Evolutionary conservation across 2,329 filamentous ascomycete species (phyloP), one percentile per base, ranked within the genome.

Genomic region (Sclerotinia subarctica): DNA sequence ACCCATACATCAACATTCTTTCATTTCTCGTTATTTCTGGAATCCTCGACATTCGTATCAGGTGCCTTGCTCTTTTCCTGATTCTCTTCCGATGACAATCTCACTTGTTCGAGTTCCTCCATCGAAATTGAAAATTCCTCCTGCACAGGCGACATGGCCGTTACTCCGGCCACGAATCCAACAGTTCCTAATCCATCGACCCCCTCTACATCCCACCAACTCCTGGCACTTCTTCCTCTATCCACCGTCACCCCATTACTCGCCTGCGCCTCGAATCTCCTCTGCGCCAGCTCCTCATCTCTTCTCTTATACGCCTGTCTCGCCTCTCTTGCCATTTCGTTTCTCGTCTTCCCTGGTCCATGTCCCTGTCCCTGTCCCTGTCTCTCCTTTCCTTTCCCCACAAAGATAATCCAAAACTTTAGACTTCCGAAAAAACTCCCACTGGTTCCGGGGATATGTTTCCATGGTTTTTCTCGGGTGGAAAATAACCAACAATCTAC

Each of bases 381-480:
- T 78, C 3, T 76, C 75, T 66, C 15, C 69, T 69, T 32, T 64
- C 68, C 69, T 75, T 75, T 47, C 68, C 73, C 24, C 3, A 15
- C 32, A 38, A 58, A 63, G 13, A 67, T 32, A 2, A 72, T 70
- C 74, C 76, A 77, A 56, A 79, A 78, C 35, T 75, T 77, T 26
- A 79, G 69, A 69, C 76, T 77, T 17, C 71, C 74, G 69, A 73
- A 77, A 62, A 79, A 78, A 3, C 64, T 72, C 46, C 81, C 80
- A 49, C 82, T 77, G 21, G 76, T 78, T 24, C 79, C 79, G 0
- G 79, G 78, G 7, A 86, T 83, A 68, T 88, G 82, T 56, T 80
- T 80, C 90, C 90, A 94, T 0, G 91, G 91, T 75, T 86, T 87
- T 77, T 94, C 91, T 56, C 90, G 84, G 42, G 85, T 80, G 42